Conservation (phyloP, 225 moss, liverwort and hornwort species). For the Pleurozium schreberi region DNA sequence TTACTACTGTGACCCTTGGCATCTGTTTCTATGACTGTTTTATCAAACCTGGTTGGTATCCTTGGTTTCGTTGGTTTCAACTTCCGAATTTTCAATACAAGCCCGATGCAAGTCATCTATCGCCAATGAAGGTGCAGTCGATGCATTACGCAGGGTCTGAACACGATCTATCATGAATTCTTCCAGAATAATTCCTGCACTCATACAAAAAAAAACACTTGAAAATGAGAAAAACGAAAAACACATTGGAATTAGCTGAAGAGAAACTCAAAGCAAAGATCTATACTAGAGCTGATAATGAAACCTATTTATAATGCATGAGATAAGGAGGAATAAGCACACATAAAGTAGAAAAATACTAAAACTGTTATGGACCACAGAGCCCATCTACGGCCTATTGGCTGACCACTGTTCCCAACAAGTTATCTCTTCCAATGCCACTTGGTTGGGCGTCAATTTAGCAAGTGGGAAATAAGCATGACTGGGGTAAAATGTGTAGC, state of each 20-base stretch:
- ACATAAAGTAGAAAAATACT: neutral
- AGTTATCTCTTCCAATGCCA: neutral
- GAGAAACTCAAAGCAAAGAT: neutral
- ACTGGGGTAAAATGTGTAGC: neutral
- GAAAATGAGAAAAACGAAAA: neutral
- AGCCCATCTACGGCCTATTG: neutral
- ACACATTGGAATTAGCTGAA: neutral
- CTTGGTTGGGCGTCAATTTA: neutral
- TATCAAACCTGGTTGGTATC: neutral
- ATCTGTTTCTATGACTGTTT: neutral
- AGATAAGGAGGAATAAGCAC: neutral
- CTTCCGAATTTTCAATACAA: neutral
- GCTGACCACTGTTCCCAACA: neutral
- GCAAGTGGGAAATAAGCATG: neutral
- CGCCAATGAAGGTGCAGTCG: neutral
- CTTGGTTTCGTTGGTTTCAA: neutral
- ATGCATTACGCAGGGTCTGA: neutral
- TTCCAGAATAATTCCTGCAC: conserved; percentile 30
- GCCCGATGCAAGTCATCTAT: conserved; percentile 7
- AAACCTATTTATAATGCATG: neutral
- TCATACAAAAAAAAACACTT: neutral
- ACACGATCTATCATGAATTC: conserved; percentile 39
- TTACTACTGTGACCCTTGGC: neutral
- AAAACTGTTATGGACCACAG: neutral
- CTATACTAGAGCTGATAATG: neutral